Percentiles rank a stretch among this genome's conserved stretches.
Conservation (phyloP, 495 filamentous ascomycete species). For the Physcia stellaris region DNA sequence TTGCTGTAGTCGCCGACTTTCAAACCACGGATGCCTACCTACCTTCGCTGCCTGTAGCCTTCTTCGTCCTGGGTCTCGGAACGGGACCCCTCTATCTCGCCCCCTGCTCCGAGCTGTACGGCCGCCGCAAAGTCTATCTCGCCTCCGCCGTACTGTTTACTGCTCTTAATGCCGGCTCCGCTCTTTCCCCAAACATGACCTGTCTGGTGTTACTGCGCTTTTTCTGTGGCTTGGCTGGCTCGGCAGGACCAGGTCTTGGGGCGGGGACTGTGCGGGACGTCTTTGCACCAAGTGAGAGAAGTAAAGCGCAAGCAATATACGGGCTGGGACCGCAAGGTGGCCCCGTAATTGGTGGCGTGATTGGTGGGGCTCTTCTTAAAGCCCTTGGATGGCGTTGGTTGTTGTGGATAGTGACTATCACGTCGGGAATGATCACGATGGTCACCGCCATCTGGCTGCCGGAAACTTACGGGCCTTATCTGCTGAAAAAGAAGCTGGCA, state of each 20-base stretch:
- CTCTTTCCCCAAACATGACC: constrained; percentile 19
- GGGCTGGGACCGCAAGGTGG: constrained; percentile 38
- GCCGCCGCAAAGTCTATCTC: constrained; percentile 19
- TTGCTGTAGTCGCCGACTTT: constrained; percentile 24
- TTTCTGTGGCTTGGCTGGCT: constrained; percentile 22
- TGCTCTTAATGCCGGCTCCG: constrained; percentile 25
- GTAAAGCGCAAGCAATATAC: constrained; percentile 36
- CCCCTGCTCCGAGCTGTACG: constrained; percentile 25
- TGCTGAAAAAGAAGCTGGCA: constrained; percentile 30
- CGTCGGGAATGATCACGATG: constrained; percentile 24
- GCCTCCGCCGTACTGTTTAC: constrained; percentile 20
- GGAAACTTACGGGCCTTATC: constrained; percentile 33
- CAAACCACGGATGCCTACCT: constrained; percentile 3
- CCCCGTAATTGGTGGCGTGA: constrained; percentile 22
- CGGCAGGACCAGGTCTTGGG: constrained; percentile 12
- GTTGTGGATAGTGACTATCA: constrained; percentile 35
- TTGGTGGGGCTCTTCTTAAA: constrained; percentile 29
- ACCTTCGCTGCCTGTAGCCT: constrained; percentile 1
- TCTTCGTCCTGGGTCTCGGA: constrained; percentile 3
- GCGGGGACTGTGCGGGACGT: constrained; percentile 7
- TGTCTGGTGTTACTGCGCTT: constrained; percentile 23
- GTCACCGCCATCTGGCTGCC: constrained; percentile 31
- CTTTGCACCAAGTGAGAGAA: constrained; percentile 2
- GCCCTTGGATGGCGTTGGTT: constrained; percentile 32
- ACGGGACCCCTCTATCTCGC: constrained; percentile 21